These are phyloP conservation scores for Blastobotrys terrestris DNA, from an alignment of 805 yeast genomes.

Conservation along the genomic window DNA sequence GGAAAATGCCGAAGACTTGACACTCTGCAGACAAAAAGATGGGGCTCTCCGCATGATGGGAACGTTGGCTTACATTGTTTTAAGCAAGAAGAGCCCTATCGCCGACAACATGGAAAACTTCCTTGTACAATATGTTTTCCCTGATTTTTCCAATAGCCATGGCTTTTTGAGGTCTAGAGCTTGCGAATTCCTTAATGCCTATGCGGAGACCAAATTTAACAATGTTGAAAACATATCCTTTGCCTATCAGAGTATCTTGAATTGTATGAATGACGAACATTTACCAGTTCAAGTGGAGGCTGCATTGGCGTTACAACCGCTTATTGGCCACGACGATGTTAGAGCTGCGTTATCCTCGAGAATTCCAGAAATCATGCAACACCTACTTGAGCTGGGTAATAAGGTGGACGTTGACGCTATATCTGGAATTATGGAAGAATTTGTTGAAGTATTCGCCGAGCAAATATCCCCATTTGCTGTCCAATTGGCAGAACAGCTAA, in stretches of 20 bases:
- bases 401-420: constrained; percentile 82
- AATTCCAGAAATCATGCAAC: constrained; percentile 78
- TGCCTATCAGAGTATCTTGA: constrained; percentile 35
- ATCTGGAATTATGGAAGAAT: constrained; percentile 89
- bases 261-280: constrained; percentile 42
- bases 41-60: constrained; percentile 78
- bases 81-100: constrained; percentile 51
- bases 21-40: constrained; percentile 59
- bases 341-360: constrained; percentile 60
- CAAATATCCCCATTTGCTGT: constrained; percentile 88
- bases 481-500: constrained; percentile 49
- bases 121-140: constrained; percentile 57
- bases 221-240: constrained; percentile 61
- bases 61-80: constrained; percentile 51
- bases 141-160: constrained; percentile 58
- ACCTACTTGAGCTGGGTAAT: constrained; percentile 64
- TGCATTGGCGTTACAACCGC: constrained; percentile 79
- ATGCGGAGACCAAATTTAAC: constrained; percentile 56
- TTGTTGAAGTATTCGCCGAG: constrained; percentile 81
- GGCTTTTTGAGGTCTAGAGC: constrained; percentile 64
- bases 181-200: constrained; percentile 43
- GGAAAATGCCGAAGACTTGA: constrained; percentile 32
- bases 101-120: constrained; percentile 62
- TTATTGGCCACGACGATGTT: constrained; percentile 57
- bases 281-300: constrained; percentile 80